Evolutionary conservation across 306 rosid genomes (phyloP), one percentile per base, ranked within the genome.

Genomic region (Lablab purpureus): DNA sequence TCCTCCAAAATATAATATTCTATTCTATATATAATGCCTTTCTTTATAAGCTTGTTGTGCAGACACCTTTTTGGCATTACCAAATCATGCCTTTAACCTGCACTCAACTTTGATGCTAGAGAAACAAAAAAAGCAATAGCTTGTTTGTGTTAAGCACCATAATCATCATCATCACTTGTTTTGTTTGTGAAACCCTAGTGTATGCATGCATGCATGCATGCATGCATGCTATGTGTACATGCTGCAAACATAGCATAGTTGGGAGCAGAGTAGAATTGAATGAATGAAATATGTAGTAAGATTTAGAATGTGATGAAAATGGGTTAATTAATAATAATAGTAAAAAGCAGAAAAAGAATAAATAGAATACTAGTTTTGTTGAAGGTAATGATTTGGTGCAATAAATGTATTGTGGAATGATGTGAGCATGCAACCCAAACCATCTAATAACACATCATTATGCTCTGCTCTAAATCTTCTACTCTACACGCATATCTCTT

Each of bases 351-450:
- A 32, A 32, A 32, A 32, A 32, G 36, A 32, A 32, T 32, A 32
- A 6, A 8, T 37, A 8, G 11, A 37, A 37, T 37, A 1, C 11
- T 73, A 45, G 41, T 75, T 82, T 18, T 60, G 64, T 60, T 84
- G 77, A 72, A 67, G 6, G 92, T 72, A 84, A 87, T 88, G 82
- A 91, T 88, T 88, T 83, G 67, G 71, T 88, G 86, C 90, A 87
- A 85, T 88, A 28, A 88, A 49, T 73, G 88, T 73, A 46, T 22
- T 50, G 59, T 71, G 89, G 88, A 71, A 73, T 83, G 82, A 52
- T 64, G 86, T 82, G 91, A 78, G 88, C 83, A 81, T 76, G 84
- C 86, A 69, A 51, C 43, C 46, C 72, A 78, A 25, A 56, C 76
- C 56, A 63, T 68, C 7, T 45, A 69, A 49, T 47, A 43, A 54